Conservation (phyloP, 805 yeast species). For the Hanseniaspora thailandica region DNA sequence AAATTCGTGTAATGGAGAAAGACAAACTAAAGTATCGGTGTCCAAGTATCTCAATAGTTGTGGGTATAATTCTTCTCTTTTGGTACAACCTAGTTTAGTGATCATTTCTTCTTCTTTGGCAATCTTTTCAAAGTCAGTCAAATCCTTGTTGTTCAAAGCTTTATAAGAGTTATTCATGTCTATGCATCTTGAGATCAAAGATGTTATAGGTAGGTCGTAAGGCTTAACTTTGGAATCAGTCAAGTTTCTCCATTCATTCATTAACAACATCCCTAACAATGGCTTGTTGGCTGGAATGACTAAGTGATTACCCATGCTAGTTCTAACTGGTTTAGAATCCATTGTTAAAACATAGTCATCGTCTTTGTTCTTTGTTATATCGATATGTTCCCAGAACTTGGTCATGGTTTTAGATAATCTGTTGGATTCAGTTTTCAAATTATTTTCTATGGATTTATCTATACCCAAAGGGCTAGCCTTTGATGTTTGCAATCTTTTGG, state of each 20-base stretch:
- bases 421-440: conserved; percentile 50
- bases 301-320: conserved; percentile 69
- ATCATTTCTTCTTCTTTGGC: conserved; percentile 35
- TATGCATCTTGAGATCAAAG: conserved; percentile 73
- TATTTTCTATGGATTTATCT: conserved; percentile 38
- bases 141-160: conserved; percentile 23
- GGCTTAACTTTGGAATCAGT: conserved; percentile 59
- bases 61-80: conserved; percentile 42
- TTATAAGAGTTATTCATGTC: conserved; percentile 43
- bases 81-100: conserved; percentile 48
- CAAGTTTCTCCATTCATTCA: conserved; percentile 78
- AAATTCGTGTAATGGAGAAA: conserved; percentile 69
- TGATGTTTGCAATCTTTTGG: neutral
- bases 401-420: conserved; percentile 54
- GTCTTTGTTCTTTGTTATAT: conserved; percentile 21
- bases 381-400: conserved; percentile 73
- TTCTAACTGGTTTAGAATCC: conserved; percentile 65
- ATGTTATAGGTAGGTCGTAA: conserved; percentile 74
- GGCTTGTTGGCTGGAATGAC: conserved; percentile 48
- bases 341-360: conserved; percentile 44
- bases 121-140: conserved; percentile 2
- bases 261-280: conserved; percentile 59
- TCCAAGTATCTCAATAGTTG: conserved; percentile 72
- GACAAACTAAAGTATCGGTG: conserved; percentile 83
- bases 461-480: conserved; percentile 23